Evolutionary conservation across 2,329 filamentous ascomycete genomes (phyloP), one percentile per base, ranked within the genome.

Genomic region (Elsinoe necatrix): DNA sequence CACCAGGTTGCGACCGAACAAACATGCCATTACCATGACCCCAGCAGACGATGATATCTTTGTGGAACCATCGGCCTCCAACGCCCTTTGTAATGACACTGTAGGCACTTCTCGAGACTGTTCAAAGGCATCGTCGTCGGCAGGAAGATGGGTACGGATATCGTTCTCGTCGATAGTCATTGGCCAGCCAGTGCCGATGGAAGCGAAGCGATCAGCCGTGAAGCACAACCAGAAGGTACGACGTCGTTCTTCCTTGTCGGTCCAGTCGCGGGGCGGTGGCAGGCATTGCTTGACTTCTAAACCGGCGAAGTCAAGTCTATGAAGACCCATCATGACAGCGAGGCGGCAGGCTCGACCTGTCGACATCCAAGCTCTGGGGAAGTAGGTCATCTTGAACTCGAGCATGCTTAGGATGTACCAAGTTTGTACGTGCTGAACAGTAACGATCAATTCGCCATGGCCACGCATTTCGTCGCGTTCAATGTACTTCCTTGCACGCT

Each of bases 371-470:
- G 93, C 93, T 62, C 93, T 79, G 1, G 93, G 92, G 64, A 97
- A 97, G 69, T 90, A 95, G 88, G 97, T 95, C 80, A 88, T 87
- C 73, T 92, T 95, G 76, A 96, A 97, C 70, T 98, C 93, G 65
- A 95, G 96, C 0, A 81, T 83, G 4, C 84, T 82, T 48, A 95
- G 77, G 18, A 97, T 75, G 23, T 84, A 77, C 79, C 95, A 95
- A 1, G 88, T 83, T 69, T 98, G 93, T 52, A 86, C 87, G 69
- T 95, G 89, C 14, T 86, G 85, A 27, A 96, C 77, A 1, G 86
- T 92, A 62, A 96, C 87, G 68, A 95, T 87, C 62, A 84, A 80
- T 70, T 97, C 92, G 55, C 93, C 93, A 63, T 92, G 90, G 3
- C 92, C 91, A 68, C 88, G 93, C 76, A 96, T 84, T 69, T 95